These are phyloP conservation scores for Balamuthia mandrillaris DNA, from an alignment of 208 protist species.

Conservation along the genomic window DNA sequence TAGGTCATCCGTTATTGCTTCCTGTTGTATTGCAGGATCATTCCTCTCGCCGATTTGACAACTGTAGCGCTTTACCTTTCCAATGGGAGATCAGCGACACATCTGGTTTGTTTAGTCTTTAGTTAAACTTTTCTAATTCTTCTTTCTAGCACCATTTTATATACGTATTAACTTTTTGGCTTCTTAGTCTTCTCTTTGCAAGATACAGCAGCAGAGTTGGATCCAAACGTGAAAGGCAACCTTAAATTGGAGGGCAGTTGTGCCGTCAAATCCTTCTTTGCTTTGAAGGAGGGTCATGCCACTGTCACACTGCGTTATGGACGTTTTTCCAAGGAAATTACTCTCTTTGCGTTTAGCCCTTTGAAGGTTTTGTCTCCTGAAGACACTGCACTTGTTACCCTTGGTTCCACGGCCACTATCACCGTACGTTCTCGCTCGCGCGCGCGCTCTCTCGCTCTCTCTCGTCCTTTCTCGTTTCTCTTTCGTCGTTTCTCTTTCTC, in stretches of 20 bases:
- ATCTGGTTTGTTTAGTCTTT: background rate
- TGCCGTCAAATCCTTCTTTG: background rate
- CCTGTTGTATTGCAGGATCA: slow-evolving; percentile 10
- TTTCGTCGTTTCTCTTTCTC: too few species aligned
- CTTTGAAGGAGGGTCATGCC: background rate
- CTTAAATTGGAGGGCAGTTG: background rate
- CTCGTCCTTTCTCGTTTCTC: too few species aligned
- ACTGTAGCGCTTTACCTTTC: slow-evolving; percentile 33
- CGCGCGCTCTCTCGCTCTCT: too few species aligned
- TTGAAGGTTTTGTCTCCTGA: slow-evolving; percentile 17
- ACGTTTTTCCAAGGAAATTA: background rate
- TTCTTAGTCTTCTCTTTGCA: background rate
- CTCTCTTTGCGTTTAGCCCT: slow-evolving; percentile 20
- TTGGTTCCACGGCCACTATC: slow-evolving; percentile 8
- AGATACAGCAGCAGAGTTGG: background rate
- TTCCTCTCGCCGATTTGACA: background rate
- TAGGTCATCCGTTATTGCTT: slow-evolving; percentile 6
- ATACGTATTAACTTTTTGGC: background rate
- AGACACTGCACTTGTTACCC: background rate
- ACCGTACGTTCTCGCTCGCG: slow-evolving; percentile 5
- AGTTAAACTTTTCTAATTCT: background rate
- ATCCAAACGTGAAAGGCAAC: background rate
- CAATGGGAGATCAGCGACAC: slow-evolving; percentile 31
- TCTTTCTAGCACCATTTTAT: background rate
- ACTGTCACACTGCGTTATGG: slow-evolving; percentile 35